phyloP scores from a whole-genome alignment of 345 rosid genomes.

The Citrus hindsii region DNA sequence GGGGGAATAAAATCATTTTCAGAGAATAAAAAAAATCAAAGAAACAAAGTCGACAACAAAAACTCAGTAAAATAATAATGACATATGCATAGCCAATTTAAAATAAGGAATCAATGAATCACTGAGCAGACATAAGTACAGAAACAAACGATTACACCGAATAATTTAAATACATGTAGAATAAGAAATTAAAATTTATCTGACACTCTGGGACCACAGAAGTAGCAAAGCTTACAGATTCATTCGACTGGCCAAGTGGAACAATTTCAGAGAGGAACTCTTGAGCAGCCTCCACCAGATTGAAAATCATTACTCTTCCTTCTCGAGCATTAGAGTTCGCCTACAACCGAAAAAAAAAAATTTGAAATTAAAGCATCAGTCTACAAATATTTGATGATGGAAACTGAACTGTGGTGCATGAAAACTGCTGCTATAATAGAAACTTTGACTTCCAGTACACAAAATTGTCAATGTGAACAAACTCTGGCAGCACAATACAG shows the following conservation, averaged over 20 bases:
- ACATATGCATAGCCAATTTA: background rate
- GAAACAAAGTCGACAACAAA: background rate
- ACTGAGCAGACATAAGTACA: background rate
- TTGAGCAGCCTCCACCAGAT: constrained; percentile 97
- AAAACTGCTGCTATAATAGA: background rate
- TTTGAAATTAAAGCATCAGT: background rate
- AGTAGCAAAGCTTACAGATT: constrained; percentile 49
- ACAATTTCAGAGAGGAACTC: constrained; percentile 86
- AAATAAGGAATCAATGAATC: background rate
- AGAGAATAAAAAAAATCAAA: background rate
- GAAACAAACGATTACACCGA: background rate
- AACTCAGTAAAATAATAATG: background rate
- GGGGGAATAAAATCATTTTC: background rate
- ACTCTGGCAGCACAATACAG: background rate
- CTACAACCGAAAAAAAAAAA: constrained; percentile 31
- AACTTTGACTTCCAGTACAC: constrained; percentile 4
- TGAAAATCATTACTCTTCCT: constrained; percentile 94
- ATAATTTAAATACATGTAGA: background rate
- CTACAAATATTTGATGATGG: background rate
- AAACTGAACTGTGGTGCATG: background rate
- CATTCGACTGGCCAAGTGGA: constrained; percentile 42
- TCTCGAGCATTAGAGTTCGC: constrained; percentile 84
- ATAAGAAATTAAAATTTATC: background rate
- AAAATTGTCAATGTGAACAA: background rate
- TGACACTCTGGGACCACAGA: background rate